phyloP scores from a whole-genome alignment of 164 flowering plant genomes.

The Chimonanthus salicifolius region DNA sequence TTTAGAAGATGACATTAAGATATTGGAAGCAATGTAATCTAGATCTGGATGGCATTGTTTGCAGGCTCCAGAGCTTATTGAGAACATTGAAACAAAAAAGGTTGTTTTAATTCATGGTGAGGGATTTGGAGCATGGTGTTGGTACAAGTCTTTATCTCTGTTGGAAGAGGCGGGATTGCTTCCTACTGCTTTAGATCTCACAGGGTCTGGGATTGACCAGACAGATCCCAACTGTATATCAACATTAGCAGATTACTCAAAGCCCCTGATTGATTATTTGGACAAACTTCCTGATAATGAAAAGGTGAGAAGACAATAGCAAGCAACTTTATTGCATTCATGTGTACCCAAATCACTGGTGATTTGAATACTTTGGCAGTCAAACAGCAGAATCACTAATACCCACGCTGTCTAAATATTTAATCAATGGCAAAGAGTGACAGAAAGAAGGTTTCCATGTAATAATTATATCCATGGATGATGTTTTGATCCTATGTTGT shows the following conservation, averaged over 20 bases:
- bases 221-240: constrained; percentile 51
- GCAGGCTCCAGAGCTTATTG: constrained; percentile 59
- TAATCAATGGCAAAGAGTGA: too few species aligned
- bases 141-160: constrained; percentile 93
- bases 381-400: not conserved
- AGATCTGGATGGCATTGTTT: constrained; percentile 3
- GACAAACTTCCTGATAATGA: constrained; percentile 70
- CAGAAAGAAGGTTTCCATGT: not conserved
- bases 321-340: not conserved
- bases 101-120: constrained; percentile 88
- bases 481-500: not conserved
- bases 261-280: constrained; percentile 70
- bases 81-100: constrained; percentile 57
- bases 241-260: constrained; percentile 69
- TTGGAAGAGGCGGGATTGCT: constrained; percentile 77
- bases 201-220: constrained; percentile 78
- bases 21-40: not conserved
- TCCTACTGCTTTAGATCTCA: constrained; percentile 74
- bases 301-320: constrained; percentile 37
- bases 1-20: not conserved
- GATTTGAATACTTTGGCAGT: not conserved
- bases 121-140: constrained; percentile 99
- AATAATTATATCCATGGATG: not conserved
- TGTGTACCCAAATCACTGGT: not conserved
- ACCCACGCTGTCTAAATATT: too few species aligned